Evolutionary conservation across 805 yeast species (phyloP).

Genomic region (Cyberlindnera xishuangbannaensis): DNA sequence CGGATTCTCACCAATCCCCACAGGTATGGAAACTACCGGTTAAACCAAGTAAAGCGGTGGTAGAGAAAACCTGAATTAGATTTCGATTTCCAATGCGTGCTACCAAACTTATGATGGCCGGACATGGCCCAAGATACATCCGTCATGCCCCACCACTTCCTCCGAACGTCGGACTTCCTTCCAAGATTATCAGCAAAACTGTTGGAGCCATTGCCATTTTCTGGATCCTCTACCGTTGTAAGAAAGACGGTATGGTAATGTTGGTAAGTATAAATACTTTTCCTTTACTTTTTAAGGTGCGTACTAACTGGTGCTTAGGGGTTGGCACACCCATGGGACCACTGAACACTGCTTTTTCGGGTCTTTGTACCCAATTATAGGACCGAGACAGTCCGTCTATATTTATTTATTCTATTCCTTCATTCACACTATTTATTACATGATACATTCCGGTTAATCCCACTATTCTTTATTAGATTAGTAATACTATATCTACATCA

Average conservation of each 20-base stretch:
- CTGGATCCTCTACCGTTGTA: constrained; percentile 77
- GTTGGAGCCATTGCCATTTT: constrained; percentile 89
- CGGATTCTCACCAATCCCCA: no score
- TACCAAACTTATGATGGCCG: constrained; percentile 8
- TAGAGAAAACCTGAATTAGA: no score
- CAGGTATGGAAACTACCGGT: no score
- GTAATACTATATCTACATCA: no score
- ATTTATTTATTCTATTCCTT: neutral
- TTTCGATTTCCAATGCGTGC: constrained; percentile 18
- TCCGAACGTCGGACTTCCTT: constrained; percentile 57
- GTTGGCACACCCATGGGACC: constrained; percentile 39
- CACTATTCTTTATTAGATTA: no score
- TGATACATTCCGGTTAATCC: no score
- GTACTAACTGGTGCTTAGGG: constrained; percentile 21
- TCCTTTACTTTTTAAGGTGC: no score
- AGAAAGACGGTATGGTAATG: constrained; percentile 65
- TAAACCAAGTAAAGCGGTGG: neutral
- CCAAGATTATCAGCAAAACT: constrained; percentile 54
- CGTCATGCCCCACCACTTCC: constrained; percentile 57
- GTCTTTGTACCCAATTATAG: neutral
- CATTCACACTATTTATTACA: neutral
- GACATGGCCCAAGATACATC: constrained; percentile 23
- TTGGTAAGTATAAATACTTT: constrained; percentile 36
- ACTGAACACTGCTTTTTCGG: constrained; percentile 10
- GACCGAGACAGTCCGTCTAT: neutral